Evolutionary conservation across 2,329 filamentous ascomycete genomes (phyloP).

Genomic region (Metarhizium album): DNA sequence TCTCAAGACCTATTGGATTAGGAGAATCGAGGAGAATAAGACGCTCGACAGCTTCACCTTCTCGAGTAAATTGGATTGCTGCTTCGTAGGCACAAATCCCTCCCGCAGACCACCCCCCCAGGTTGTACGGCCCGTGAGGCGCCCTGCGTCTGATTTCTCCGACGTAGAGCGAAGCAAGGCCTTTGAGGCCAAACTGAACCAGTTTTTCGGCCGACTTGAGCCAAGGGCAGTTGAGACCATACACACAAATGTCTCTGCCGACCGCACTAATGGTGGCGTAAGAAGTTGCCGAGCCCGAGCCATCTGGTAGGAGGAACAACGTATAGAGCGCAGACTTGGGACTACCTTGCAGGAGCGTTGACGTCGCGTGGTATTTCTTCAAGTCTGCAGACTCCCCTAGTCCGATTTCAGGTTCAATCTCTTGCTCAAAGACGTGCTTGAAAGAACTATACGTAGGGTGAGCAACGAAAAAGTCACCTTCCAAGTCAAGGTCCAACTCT

Average conservation of each 20-base stretch:
- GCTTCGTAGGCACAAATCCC: constrained; percentile 61
- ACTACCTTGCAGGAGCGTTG: background rate
- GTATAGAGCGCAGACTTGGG: constrained; percentile 4
- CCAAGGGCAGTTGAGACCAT: constrained; percentile 48
- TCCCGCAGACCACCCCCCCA: constrained; percentile 66
- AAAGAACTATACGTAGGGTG: background rate
- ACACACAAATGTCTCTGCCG: constrained; percentile 35
- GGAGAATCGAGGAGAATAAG: constrained; percentile 56
- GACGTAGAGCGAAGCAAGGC: constrained; percentile 36
- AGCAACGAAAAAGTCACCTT: background rate
- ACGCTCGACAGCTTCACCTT: constrained; percentile 44
- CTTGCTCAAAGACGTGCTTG: constrained; percentile 1
- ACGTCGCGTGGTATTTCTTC: constrained; percentile 6
- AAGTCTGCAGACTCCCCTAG: background rate
- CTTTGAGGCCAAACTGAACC: constrained; percentile 3
- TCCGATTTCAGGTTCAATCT: background rate
- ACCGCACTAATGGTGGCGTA: constrained; percentile 34
- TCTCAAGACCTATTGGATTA: constrained; percentile 54
- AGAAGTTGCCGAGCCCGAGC: constrained; percentile 52
- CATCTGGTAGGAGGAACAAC: constrained; percentile 32
- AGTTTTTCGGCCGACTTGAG: constrained; percentile 46
- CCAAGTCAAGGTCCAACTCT: background rate
- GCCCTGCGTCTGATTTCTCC: constrained; percentile 61
- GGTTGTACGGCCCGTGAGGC: constrained; percentile 53
- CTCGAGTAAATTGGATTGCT: constrained; percentile 45